Evolutionary conservation across 345 rosid genomes (phyloP).

Genomic region (Linum usitatissimum): DNA sequence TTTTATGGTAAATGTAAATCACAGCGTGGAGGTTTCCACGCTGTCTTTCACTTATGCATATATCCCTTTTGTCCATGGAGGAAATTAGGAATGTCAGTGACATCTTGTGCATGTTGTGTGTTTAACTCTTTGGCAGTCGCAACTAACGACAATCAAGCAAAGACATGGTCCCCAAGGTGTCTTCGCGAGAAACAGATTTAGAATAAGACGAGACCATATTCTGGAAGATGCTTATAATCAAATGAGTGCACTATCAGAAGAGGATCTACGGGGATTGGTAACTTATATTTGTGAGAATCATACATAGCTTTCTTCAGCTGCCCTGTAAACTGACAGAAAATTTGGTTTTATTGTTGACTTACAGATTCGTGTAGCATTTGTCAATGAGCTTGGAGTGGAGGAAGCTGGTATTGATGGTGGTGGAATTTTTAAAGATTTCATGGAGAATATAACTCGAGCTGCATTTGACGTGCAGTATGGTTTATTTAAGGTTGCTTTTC

Average conservation of each 20-base stretch:
- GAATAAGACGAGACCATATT: conserved; percentile 89
- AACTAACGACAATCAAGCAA: conserved; percentile 62
- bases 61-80: conserved; percentile 1
- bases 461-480: conserved; percentile 98
- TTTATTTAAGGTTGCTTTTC: conserved; percentile 60
- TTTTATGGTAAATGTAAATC: too few species aligned
- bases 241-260: conserved; percentile 90
- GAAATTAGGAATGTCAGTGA: neutral
- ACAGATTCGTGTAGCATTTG: conserved; percentile 92
- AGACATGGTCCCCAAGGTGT: conserved; percentile 59
- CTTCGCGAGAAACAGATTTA: conserved; percentile 73
- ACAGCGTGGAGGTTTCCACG: neutral
- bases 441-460: conserved; percentile 95
- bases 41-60: neutral
- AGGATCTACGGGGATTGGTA: conserved; percentile 92
- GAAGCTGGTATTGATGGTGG: conserved; percentile 99
- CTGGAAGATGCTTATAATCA: conserved; percentile 96
- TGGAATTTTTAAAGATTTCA: conserved; percentile 98
- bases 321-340: neutral
- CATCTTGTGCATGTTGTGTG: neutral
- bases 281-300: conserved; percentile 3
- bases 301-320: conserved; percentile 12
- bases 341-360: conserved; percentile 16
- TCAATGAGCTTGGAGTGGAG: conserved; percentile 97
- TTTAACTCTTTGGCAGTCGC: conserved; percentile 42